Base-by-base conservation (phyloP, 768 basidiomycete genomes). In the Tylopilus subfusipes region DNA sequence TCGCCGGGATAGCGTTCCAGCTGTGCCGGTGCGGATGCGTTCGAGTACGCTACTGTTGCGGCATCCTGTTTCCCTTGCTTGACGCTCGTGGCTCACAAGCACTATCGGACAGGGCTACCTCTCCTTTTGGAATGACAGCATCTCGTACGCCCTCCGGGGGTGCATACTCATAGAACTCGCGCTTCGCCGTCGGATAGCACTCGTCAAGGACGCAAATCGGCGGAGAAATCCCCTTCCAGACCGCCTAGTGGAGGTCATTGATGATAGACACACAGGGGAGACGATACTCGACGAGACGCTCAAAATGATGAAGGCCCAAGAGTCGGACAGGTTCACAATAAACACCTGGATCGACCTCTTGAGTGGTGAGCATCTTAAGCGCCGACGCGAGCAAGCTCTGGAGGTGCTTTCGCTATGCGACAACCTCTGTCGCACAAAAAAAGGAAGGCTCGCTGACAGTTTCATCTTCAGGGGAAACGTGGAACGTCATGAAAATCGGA, bases 401-500 rank as follows among this genome's bases (percentile, higher is more conserved):
- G 27, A 52, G 27, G 36, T 19, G 47, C 45, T 39, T 52, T 36
- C 13, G 33, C 42, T 21, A 27, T 45, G 12, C 25, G 52, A 50
- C 45, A 36, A 27, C 34, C 46, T 19, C 34, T 21, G 27, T 48
- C 42, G 24, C 16, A 46, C 45, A 48, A 34, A 25, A 31, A 10
- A 31, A 10, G 44, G 33, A 33, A n/a, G n/a, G 22, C 51, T 53
- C 14, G 55, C 50, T 13, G 13, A 58, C 18, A 21, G 2, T 19
- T 42, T 36, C 44, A 14, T 33, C n/a, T 42, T 25, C 18, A 98
- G 95, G 96, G 52, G 96, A 99, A 75, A 98, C 96, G 45, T 99
- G 96, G 96, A 99, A 98, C 72, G 94, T 99, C 9, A 93, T 98
- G 88, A 98, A 98, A 75, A 98, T 99, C 51, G 95, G 95, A 22